These are phyloP conservation scores for Schizophyllum commune DNA, from an alignment of 1,284 basidiomycete genomes.

Conservation along the genomic window DNA sequence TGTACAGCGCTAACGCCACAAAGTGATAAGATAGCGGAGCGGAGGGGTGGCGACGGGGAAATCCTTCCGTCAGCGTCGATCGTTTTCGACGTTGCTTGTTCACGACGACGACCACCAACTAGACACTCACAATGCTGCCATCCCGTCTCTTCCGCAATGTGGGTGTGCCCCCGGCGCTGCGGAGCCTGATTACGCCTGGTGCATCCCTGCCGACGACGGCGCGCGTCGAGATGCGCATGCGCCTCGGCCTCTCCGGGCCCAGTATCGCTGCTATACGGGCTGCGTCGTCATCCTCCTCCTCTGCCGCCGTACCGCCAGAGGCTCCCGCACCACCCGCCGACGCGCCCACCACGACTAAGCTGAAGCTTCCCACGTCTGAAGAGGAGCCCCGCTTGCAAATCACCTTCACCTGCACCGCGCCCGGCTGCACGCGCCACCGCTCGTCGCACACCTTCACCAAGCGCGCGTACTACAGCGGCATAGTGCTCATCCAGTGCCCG, in stretches of 20 bases:
- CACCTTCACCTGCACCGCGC: conserved; percentile 85
- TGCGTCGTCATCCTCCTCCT: conserved; percentile 9
- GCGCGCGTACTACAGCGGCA: conserved; percentile 78
- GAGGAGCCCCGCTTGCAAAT: conserved; percentile 57
- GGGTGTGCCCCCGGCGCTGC: conserved; percentile 30
- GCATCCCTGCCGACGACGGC: conserved; percentile 26
- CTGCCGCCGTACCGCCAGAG: conserved; percentile 11
- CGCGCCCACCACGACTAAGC: conserved; percentile 19
- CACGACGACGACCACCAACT: not conserved
- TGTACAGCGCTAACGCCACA: not conserved
- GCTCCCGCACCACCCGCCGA: conserved; percentile 6
- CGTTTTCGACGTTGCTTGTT: not conserved
- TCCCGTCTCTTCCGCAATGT: conserved; percentile 34
- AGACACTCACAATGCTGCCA: conserved; percentile 26
- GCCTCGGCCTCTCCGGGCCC: conserved; percentile 23
- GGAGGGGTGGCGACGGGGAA: too few relatives aligned
- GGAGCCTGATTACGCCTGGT: conserved; percentile 29
- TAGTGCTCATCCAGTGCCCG: conserved; percentile 91
- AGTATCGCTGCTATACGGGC: conserved; percentile 8
- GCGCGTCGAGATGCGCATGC: conserved; percentile 30
- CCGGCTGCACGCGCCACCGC: conserved; percentile 63
- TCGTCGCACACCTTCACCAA: conserved; percentile 87
- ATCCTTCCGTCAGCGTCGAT: not conserved
- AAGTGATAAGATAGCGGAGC: not conserved
- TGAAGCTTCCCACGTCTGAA: conserved; percentile 18